Base-by-base conservation (phyloP, 495 filamentous ascomycete genomes). In the Collariella sp. region DNA sequence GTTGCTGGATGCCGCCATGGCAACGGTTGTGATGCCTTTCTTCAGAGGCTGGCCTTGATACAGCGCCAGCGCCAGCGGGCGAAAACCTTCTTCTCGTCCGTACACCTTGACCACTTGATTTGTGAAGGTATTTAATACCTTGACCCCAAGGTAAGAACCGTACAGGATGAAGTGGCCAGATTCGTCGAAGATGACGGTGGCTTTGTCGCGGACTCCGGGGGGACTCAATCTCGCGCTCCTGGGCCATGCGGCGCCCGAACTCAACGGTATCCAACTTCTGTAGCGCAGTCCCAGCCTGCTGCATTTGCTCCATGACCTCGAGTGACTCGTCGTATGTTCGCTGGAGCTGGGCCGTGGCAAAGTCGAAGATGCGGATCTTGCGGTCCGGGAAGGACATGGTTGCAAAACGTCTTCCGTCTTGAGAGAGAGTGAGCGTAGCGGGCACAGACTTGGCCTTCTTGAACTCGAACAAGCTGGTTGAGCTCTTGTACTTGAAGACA, bases 271-370 rank as follows among this genome's bases (percentile, higher is more conserved):
- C 89, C 1, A 97, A 75, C 49, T 84, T 85, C 57, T 88, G 80
- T 2, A 83, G 65, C 0, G 87, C 81, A 0, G 88, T 94, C 6
- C 91, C 89, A 15, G 88, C 87, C 69, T 95, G 90, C 57, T 97
- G 93, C 88, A 95, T 95, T 34, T 93, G 88, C 33, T 84, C 86
- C 29, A 96, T 83, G 3, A 85, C 91, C 18, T 79, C 66, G 5
- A 97, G 75, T 18, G 90, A 96, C 62, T 99, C 93, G 61, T 97
- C 94, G 62, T 97, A 99, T 9, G 88, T 89, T 26, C 91, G 84
- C 59, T 89, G 83, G 0, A 97, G 77, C 65, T 94, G 96, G 7
- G 82, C 93, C 0, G 88, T 81, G 6, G 83, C 78, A 62, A 97
- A 97, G 59, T 97, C 90, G 59, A 97, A 99, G 38, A 99, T 69